A percentile compares a stretch with the other conserved stretches of the same genome.
Conservation (phyloP, 192 early-diverging fungal species). For the Backusella luteola region DNA sequence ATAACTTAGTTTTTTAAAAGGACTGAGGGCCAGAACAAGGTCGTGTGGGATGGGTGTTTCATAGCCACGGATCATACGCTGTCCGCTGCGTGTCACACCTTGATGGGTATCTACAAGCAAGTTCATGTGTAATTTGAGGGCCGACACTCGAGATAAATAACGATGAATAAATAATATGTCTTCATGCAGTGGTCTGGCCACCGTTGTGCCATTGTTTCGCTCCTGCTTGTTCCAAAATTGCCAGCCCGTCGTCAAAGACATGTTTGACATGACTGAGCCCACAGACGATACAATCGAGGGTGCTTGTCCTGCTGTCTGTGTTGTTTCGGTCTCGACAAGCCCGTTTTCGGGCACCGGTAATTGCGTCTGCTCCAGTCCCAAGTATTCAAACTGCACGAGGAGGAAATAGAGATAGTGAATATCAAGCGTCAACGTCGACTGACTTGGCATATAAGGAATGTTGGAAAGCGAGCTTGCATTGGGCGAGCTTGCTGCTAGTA, state of each 20-base stretch:
- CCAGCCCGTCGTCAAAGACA: slow-evolving; percentile 30
- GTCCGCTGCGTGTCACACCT: slow-evolving; percentile 26
- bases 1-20: slow-evolving; percentile 45
- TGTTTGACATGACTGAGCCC: slow-evolving; percentile 35
- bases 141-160: slow-evolving; percentile 41
- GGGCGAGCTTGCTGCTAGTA: slow-evolving; percentile 31
- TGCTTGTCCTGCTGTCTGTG: slow-evolving; percentile 39
- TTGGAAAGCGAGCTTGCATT: slow-evolving; percentile 23
- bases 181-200: slow-evolving; percentile 33
- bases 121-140: slow-evolving; percentile 41
- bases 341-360: slow-evolving; percentile 25
- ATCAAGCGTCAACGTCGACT: slow-evolving; percentile 35
- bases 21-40: slow-evolving; percentile 31
- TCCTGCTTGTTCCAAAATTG: slow-evolving; percentile 33
- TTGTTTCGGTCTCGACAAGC: slow-evolving; percentile 33
- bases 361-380: slow-evolving; percentile 37
- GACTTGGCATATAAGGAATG: slow-evolving; percentile 14
- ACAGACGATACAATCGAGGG: slow-evolving; percentile 42
- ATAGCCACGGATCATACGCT: slow-evolving; percentile 29
- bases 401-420: slow-evolving; percentile 44
- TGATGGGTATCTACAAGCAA: slow-evolving; percentile 19
- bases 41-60: slow-evolving; percentile 27
- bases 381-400: slow-evolving; percentile 38
- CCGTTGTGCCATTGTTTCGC: not conserved
- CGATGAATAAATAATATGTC: slow-evolving; percentile 51